Percentiles rank a stretch among this genome's conserved stretches.
phyloP scores from a whole-genome alignment of 2,329 filamentous ascomycete species.

The Monascus ruber region DNA sequence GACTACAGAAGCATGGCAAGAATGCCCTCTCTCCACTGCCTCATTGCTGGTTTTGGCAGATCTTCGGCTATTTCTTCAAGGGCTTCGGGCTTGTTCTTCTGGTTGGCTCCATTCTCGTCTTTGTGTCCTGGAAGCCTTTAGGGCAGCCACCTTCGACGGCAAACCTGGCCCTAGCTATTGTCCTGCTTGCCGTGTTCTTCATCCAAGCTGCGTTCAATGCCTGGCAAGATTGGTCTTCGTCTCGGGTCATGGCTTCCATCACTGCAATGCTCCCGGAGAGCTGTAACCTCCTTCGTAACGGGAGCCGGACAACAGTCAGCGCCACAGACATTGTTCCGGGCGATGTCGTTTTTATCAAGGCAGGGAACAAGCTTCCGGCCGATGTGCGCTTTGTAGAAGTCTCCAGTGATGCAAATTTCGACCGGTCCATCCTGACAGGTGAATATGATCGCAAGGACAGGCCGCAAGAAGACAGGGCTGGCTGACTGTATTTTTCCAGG shows the following conservation, averaged over 20 bases:
- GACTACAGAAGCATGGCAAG: conserved; percentile 51
- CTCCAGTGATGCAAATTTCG: conserved; percentile 61
- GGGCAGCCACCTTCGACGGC: conserved; percentile 58
- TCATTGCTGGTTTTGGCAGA: conserved; percentile 48
- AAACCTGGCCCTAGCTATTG: conserved; percentile 61
- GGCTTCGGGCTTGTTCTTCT: conserved; percentile 68
- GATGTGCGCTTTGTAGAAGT: conserved; percentile 61
- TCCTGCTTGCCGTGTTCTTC: conserved; percentile 59
- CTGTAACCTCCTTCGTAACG: conserved; percentile 56
- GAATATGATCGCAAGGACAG: conserved; percentile 59
- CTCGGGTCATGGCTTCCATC: conserved; percentile 67
- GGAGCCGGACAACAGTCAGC: conserved; percentile 38
- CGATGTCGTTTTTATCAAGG: conserved; percentile 57
- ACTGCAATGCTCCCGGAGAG: conserved; percentile 64
- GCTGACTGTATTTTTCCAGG: conserved; percentile 62
- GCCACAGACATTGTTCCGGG: conserved; percentile 61
- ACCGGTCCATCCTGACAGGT: conserved; percentile 63
- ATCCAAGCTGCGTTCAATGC: conserved; percentile 59
- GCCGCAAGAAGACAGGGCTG: no score
- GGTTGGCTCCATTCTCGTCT: conserved; percentile 59
- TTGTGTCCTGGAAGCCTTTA: conserved; percentile 65
- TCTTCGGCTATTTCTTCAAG: conserved; percentile 62
- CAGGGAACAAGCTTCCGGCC: conserved; percentile 64
- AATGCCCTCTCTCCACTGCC: conserved; percentile 58
- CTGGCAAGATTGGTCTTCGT: conserved; percentile 66